These are phyloP conservation scores for Metarhizium sp. DNA, from an alignment of 2,329 filamentous ascomycete genomes.

Conservation along the genomic window DNA sequence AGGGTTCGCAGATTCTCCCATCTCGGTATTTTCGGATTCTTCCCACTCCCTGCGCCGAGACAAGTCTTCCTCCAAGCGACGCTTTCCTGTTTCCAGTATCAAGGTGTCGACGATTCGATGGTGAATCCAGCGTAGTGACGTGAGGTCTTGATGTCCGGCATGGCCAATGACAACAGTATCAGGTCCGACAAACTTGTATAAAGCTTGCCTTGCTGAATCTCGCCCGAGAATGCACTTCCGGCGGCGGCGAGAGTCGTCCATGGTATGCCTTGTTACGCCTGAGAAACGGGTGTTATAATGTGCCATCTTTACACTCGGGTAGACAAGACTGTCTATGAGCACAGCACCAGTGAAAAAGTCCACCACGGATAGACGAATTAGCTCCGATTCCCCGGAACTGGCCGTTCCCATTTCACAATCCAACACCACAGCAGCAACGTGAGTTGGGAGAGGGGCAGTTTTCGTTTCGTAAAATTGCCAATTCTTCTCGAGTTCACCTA, in stretches of 20 bases:
- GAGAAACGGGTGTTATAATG: constrained; percentile 42
- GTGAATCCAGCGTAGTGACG: constrained; percentile 39
- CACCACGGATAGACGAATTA: constrained; percentile 41
- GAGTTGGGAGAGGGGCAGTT: background rate
- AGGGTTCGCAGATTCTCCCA: constrained; percentile 4
- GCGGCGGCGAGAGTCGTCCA: constrained; percentile 24
- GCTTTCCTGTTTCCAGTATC: constrained; percentile 19
- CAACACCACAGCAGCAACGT: constrained; percentile 29
- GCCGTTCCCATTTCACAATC: constrained; percentile 48
- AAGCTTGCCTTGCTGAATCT: constrained; percentile 27
- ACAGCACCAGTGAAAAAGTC: constrained; percentile 40
- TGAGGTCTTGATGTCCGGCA: constrained; percentile 30
- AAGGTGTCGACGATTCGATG: constrained; percentile 33
- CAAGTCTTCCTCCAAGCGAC: constrained; percentile 6
- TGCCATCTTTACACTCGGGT: constrained; percentile 32
- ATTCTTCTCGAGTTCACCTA: constrained; percentile 17
- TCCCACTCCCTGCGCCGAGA: constrained; percentile 2
- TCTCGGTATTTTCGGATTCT: background rate
- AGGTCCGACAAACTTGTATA: constrained; percentile 34
- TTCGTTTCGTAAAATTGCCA: constrained; percentile 16
- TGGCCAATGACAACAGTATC: constrained; percentile 41
- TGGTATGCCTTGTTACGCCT: constrained; percentile 31
- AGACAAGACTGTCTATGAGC: constrained; percentile 42
- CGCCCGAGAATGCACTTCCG: constrained; percentile 29
- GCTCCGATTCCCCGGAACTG: constrained; percentile 32